These are phyloP conservation scores for Tremellales sp. DNA, from an alignment of 1,284 basidiomycete species.

Conservation along the genomic window DNA sequence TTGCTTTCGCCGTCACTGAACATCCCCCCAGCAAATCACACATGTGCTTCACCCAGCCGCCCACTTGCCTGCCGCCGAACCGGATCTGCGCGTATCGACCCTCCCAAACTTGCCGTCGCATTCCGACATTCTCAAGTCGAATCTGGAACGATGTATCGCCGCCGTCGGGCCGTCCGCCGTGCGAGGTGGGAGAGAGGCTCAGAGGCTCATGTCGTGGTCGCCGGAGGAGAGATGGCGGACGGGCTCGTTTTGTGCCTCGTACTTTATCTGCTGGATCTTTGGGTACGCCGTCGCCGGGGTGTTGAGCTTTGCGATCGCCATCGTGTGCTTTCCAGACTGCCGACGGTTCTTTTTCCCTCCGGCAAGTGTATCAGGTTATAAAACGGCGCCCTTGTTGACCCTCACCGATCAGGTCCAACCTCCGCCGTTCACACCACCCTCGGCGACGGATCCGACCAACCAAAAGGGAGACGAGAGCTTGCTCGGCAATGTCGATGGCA, in stretches of 20 bases:
- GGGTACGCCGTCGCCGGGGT: conserved; percentile 50
- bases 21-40: conserved; percentile 47
- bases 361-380: conserved; percentile 19
- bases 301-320: conserved; percentile 46
- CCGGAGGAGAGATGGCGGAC: conserved; percentile 52
- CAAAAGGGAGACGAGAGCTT: conserved; percentile 48
- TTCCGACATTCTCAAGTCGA: conserved; percentile 50
- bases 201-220: conserved; percentile 55
- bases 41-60: conserved; percentile 46
- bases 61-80: conserved; percentile 41
- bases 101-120: conserved; percentile 49
- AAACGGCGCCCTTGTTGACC: neutral
- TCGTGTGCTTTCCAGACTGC: conserved; percentile 53
- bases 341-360: conserved; percentile 55
- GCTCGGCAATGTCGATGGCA: conserved; percentile 44
- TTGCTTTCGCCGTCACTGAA: neutral
- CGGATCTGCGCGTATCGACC: conserved; percentile 47
- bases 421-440: conserved; percentile 44
- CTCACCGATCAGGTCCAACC: conserved; percentile 29
- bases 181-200: conserved; percentile 53
- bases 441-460: conserved; percentile 50
- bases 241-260: conserved; percentile 48
- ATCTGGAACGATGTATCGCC: conserved; percentile 55
- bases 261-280: conserved; percentile 52
- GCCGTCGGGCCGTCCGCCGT: conserved; percentile 52